These are phyloP conservation scores for Irpex sp. DNA, from an alignment of 1,284 basidiomycete species.

Conservation along the genomic window DNA sequence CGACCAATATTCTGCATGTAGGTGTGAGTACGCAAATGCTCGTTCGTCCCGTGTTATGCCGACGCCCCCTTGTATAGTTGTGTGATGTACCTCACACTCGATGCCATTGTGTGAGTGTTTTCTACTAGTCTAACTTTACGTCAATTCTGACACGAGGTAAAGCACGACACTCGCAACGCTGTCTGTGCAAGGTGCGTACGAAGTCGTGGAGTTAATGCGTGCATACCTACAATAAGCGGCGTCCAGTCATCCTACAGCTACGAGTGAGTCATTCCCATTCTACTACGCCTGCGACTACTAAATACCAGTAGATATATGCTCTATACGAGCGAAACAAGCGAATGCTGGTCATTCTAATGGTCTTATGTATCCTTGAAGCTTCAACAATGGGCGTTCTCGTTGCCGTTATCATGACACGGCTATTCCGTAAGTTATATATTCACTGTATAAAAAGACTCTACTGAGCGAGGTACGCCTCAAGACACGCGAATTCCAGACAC, in stretches of 20 bases:
- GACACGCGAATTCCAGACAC: conserved; percentile 24
- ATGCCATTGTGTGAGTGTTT: conserved; percentile 17
- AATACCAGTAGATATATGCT: conserved; percentile 19
- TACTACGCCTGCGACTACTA: background rate
- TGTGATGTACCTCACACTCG: conserved; percentile 16
- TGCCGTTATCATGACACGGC: conserved; percentile 18
- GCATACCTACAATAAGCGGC: background rate
- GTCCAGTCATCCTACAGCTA: conserved; percentile 17
- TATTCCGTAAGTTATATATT: conserved; percentile 5
- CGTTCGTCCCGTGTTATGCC: background rate
- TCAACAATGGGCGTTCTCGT: conserved; percentile 20
- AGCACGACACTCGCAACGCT: conserved; percentile 16
- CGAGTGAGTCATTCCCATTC: conserved; percentile 10
- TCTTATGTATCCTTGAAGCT: conserved; percentile 16
- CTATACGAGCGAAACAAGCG: conserved; percentile 19
- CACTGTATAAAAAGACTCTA: background rate
- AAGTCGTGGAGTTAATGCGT: background rate
- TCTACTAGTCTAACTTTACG: background rate
- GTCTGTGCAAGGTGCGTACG: conserved; percentile 16
- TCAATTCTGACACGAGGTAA: background rate
- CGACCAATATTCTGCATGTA: background rate
- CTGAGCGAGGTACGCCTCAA: conserved; percentile 5
- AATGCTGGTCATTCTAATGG: conserved; percentile 16
- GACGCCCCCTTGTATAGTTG: background rate
- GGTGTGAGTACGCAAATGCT: background rate